Conservation (phyloP, 164 flowering plant genomes). For the Berberis thunbergii region DNA sequence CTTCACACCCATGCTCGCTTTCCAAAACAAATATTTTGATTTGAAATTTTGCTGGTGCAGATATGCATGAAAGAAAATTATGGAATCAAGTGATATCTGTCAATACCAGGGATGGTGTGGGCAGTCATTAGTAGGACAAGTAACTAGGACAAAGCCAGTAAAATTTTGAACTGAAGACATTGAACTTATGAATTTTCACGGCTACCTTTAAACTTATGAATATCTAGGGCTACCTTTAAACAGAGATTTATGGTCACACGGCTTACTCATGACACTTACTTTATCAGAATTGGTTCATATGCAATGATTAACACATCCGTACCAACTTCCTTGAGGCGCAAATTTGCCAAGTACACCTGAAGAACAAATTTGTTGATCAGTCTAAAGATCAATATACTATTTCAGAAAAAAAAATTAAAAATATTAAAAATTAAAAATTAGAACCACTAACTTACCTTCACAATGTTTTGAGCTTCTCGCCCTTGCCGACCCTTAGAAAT, state of each 20-base stretch:
- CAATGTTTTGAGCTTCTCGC: conserved; percentile 68
- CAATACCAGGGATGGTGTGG: too few species aligned
- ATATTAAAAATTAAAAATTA: background rate
- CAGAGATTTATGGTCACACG: background rate
- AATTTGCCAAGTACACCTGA: conserved; percentile 89
- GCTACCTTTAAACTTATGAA: too few species aligned
- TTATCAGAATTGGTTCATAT: conserved; percentile 76
- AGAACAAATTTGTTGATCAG: conserved; percentile 4
- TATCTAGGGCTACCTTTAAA: background rate
- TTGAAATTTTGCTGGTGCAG: too few species aligned
- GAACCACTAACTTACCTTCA: conserved; percentile 35
- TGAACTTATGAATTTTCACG: too few species aligned
- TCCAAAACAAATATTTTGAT: too few species aligned
- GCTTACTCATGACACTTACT: conserved; percentile 37
- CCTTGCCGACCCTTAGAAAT: conserved; percentile 84
- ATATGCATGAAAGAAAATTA: too few species aligned
- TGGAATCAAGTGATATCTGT: too few species aligned
- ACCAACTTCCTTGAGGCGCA: conserved; percentile 71
- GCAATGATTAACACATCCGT: conserved; percentile 87
- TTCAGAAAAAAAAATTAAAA: background rate
- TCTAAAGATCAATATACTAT: background rate
- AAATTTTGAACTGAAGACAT: too few species aligned
- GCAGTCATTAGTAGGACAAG: too few species aligned
- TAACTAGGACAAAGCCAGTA: too few species aligned
- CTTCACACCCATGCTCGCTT: too few species aligned